Conservation (phyloP, 2,329 filamentous ascomycete species). For the Epichloe sylvatica region DNA sequence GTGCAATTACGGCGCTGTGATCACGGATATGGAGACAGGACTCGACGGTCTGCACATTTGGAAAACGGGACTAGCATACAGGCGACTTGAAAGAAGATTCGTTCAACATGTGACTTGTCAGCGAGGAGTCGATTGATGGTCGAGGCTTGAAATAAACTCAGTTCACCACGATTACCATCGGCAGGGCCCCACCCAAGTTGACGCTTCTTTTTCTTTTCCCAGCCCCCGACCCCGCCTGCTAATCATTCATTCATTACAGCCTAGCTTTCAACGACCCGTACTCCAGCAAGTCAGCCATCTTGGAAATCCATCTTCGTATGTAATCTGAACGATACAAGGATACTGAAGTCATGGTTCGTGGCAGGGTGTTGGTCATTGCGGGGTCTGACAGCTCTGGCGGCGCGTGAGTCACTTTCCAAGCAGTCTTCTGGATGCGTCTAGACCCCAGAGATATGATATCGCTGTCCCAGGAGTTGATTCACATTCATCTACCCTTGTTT, state of each 20-base stretch:
- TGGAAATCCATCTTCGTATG: not conserved
- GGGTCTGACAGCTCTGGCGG: conserved; percentile 86
- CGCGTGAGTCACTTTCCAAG: conserved; percentile 40
- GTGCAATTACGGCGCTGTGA: not conserved
- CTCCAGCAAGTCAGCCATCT: not conserved
- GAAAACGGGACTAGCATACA: conserved; percentile 3
- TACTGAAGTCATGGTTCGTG: conserved; percentile 20
- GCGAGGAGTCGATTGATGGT: conserved; percentile 5
- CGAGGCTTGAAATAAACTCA: not conserved
- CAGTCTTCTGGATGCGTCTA: no score
- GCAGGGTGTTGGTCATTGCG: conserved; percentile 63
- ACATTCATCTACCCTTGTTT: not conserved
- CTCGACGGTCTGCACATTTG: conserved; percentile 1
- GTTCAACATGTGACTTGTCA: conserved; percentile 5
- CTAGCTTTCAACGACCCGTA: no score
- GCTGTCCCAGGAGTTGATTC: no score
- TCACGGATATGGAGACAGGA: not conserved
- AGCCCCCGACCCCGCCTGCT: not conserved
- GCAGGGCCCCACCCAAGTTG: not conserved
- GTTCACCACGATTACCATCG: not conserved
- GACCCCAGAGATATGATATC: no score
- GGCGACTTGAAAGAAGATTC: not conserved
- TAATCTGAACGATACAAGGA: not conserved
- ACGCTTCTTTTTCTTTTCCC: not conserved
- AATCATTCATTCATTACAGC: not conserved